Base-by-base conservation (phyloP, 345 rosid genomes). In the Arabidopsis arenosa region DNA sequence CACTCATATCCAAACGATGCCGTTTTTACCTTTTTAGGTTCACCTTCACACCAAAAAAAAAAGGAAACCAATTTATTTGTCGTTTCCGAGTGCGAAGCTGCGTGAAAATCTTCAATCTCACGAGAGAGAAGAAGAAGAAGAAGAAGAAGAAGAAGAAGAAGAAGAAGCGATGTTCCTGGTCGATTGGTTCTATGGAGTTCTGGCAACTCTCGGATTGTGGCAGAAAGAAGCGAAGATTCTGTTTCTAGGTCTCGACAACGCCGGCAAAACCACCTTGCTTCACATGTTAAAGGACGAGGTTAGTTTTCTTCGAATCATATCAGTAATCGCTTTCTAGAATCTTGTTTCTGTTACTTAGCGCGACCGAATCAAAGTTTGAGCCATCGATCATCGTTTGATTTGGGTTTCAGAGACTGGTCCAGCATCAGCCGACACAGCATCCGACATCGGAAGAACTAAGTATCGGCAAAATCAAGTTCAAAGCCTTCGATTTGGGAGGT, bases 281-380 rank as follows among this genome's bases (percentile, higher is more conserved):
- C 93, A 90, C 84, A 90, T 90, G 96, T 70, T 83, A 61, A 90
- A 86, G 72, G 96, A 90, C 63, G 89, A 90, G 92, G 93, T 90
- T 61, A 55, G 15, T 43, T 13, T 39, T 39, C 72, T 77, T 21
- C 14, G 13, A 26, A 7, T 55, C 68, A 43, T 5, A 26, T 64
- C 2, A 43, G 68, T 43, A 43, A 63, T 63, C 7, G 11, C 2
- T 3, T 18, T 41, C 11, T 48, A 44, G 7, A 44, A 44, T 14
- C 15, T 44, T 6, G 9, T 5, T 14, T 14, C 3, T 14, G 8
- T 14, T 45, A 45, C 49, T 45, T 45, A 45, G 49, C 45, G 45
- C 1, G n/a, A 41, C 4, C 14, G 5, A 12, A 1, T 14, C 49
- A 49, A 21, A 17, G 4, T 49, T 18, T 49, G 26, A 49, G 5